A percentile compares a stretch with the other conserved stretches of the same genome.
phyloP scores from a whole-genome alignment of 1,284 basidiomycete genomes.

The Sanghuangporus sanghuang region DNA sequence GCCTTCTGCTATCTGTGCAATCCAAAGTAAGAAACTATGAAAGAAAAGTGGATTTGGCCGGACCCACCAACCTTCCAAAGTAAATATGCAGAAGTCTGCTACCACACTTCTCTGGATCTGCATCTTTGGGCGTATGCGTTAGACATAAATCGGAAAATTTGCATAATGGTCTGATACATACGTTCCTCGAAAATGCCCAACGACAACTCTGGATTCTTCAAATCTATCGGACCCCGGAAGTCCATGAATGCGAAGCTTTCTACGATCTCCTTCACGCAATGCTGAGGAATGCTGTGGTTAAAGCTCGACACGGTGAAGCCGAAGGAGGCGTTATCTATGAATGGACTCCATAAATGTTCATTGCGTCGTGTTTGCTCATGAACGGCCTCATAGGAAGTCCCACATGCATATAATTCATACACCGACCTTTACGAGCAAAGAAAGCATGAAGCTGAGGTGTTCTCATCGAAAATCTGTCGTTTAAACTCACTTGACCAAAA shows the following conservation, averaged over 20 bases:
- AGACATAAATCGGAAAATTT: neutral
- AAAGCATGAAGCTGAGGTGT: slow-evolving; percentile 7
- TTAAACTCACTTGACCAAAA: slow-evolving; percentile 72
- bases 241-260: slow-evolving; percentile 85
- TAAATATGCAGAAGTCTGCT: slow-evolving; percentile 67
- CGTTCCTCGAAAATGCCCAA: slow-evolving; percentile 91
- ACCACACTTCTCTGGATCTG: slow-evolving; percentile 48
- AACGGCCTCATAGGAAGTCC: slow-evolving; percentile 62
- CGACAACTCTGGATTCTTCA: slow-evolving; percentile 78
- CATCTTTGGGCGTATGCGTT: slow-evolving; percentile 33
- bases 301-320: slow-evolving; percentile 76
- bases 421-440: slow-evolving; percentile 52
- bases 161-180: slow-evolving; percentile 29
- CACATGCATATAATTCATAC: slow-evolving; percentile 73
- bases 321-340: slow-evolving; percentile 67
- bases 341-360: slow-evolving; percentile 52
- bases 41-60: slow-evolving; percentile 15
- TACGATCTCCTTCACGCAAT: slow-evolving; percentile 64
- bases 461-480: neutral
- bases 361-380: slow-evolving; percentile 52
- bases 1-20: slow-evolving; percentile 63
- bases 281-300: slow-evolving; percentile 69
- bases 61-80: slow-evolving; percentile 82
- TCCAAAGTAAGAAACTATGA: neutral
- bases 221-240: slow-evolving; percentile 77